Base-by-base conservation (phyloP, 768 basidiomycete species). In the Agrocybe pediades region DNA sequence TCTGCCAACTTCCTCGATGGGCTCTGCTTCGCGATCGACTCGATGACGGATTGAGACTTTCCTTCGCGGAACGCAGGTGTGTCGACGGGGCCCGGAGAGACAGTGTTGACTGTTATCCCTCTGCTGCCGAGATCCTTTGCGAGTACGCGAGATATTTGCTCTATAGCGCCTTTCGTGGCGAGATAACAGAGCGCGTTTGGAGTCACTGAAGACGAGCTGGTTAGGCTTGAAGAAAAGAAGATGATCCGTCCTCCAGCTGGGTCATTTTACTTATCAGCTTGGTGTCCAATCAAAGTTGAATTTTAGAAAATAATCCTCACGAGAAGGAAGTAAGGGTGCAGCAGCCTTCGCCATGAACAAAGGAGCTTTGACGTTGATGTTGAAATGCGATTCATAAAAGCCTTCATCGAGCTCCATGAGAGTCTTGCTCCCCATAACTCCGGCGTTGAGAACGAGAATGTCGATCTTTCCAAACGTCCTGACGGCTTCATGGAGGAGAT, bases 381-480 rank as follows among this genome's bases (percentile, higher is more conserved):
- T 68, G 56, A 83, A 74, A 57, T 82, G 78, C 17, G 62, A 61
- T 48, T 85, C 80, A 59, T 73, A 85, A 55, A 74, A 74, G n/a
- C 65, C 68, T 62, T 85, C 82, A 46, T 81, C 80, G 17, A 81
- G 64, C 20, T 82, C 78, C 13, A 68, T 71, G n/a, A 86, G 65
- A 19, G 70, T 65, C 56, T 71, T 79, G 59, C 69, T 74, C 9
- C 77, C 77, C 83, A 84, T 83, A 47, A 83, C 68, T 3, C 79
- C 82, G 4, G 84, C 81, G 62, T 84, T 85, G 44, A 83, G 70
- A 9, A 85, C 78, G 26, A 86, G 65, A 55, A 86, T 82, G 59
- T 86, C 83, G 51, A 86, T 64, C 51, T 68, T 71, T 5, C 83
- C 81, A 53, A 82, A 80, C 4, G 70, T 70, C 54, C 73, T 73